These are phyloP conservation scores for Solanum sitiens DNA, from an alignment of 257 asterid species.

Conservation along the genomic window DNA sequence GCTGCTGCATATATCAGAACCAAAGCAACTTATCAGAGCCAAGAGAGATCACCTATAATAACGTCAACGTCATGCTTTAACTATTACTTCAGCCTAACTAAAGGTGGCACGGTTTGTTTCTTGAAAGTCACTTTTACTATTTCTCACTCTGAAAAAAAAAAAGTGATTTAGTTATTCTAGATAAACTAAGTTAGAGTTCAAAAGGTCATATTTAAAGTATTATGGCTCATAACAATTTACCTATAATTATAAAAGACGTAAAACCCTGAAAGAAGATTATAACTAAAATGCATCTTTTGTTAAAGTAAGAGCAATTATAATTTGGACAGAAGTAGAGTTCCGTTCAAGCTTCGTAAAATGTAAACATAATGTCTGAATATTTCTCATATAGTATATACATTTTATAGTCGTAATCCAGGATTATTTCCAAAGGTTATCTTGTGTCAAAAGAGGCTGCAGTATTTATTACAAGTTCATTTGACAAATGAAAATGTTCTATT, in stretches of 20 bases:
- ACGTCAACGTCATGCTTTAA: not conserved
- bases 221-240: not conserved
- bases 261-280: not conserved
- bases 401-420: not conserved
- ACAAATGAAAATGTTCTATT: not conserved
- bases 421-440: not conserved
- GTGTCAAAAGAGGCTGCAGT: not conserved
- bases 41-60: not conserved
- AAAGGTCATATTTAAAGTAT: not conserved
- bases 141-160: not conserved
- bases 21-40: not conserved
- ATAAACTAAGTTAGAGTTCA: not conserved
- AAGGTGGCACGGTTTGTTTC: not conserved
- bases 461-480: not conserved
- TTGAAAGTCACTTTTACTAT: not conserved
- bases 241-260: not conserved
- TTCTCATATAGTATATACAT: not conserved
- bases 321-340: not conserved
- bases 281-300: not conserved
- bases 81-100: not conserved
- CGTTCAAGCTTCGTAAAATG: not conserved
- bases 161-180: not conserved
- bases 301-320: not conserved
- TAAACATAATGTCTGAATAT: not conserved
- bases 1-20: slow-evolving; percentile 33